Evolutionary conservation across 805 yeast species (phyloP), one percentile per base, ranked within the genome.

Genomic region (Yamadazyma takamatsuzukensis): DNA sequence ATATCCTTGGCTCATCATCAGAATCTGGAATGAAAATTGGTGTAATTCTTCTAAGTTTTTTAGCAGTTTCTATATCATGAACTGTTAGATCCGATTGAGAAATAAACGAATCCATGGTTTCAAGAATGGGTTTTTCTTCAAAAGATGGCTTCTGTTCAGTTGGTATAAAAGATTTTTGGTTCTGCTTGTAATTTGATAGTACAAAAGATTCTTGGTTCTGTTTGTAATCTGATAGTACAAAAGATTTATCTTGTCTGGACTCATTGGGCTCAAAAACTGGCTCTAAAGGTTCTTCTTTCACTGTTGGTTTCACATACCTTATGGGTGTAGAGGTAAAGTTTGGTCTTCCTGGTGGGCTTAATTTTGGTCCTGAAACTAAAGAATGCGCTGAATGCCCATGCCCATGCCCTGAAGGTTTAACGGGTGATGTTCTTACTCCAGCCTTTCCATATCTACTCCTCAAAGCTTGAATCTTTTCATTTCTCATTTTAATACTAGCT

Each of bases 11-110:
- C 23, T 51, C 51, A 16, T 39, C 29, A 9, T 45, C 54, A 9
- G 52, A 56, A 10, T 54, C 59, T 2, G 70, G 70, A 5, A 64
- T 45, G 31, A 50, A 47, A 5, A 65, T 57, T 2, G 70, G 71
- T 10, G 57, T 56, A 21, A 64, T 63, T 32, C 49, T 43, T 29
- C 61, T 47, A 24, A 61, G 39, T 15, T 41, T 41, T 38, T 62
- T 65, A 2, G 69, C 70, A 4, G 57, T 59, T 24, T 56, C 68
- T 7, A 43, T 43, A 21, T 40, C 47, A n/a, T 10, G 22, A 10
- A 13, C 15, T 15, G 10, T 14, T 9, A 17, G 30, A n/a, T 19
- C 10, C 8, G 22, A 19, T 19, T 8, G 22, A 19, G 22, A 8
- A 19, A 8, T 8, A 8, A 19, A 19, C 22, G 22, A 8, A 19